phyloP scores from a whole-genome alignment of 345 rosid genomes.

The Eucalyptus grandis region DNA sequence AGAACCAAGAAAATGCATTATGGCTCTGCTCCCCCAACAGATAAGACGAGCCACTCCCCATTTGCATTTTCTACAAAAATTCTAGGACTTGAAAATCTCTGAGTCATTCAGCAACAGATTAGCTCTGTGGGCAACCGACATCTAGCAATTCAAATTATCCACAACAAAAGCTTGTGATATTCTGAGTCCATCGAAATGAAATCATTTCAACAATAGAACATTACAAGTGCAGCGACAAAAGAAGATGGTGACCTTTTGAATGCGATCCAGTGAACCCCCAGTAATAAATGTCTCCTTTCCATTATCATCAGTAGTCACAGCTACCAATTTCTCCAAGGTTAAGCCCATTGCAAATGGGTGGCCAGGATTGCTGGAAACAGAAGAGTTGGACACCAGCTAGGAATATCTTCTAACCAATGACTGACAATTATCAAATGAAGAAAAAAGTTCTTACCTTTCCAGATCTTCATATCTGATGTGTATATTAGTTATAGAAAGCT shows the following conservation, averaged over 20 bases:
- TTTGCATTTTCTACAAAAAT: not conserved
- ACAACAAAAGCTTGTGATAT: not conserved
- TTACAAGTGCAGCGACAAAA: not conserved
- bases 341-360: conserved; percentile 89
- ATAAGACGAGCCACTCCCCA: not conserved
- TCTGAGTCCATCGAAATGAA: not conserved
- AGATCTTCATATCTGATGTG: conserved; percentile 96
- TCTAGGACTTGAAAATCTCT: not conserved
- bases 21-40: not conserved
- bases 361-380: conserved; percentile 64
- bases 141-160: not conserved
- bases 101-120: not conserved
- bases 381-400: not conserved
- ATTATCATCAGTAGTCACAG: conserved; percentile 81
- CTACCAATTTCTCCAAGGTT: conserved; percentile 83
- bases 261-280: conserved; percentile 60
- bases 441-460: conserved; percentile 51
- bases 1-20: not conserved
- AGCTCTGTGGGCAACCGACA: not conserved
- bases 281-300: conserved; percentile 90
- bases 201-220: not conserved
- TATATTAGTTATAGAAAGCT: conserved; percentile 93
- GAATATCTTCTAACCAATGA: not conserved
- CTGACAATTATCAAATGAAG: not conserved
- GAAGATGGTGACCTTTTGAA: conserved; percentile 60